A percentile compares a stretch with the other conserved stretches of the same genome.
Evolutionary conservation across 2,329 filamentous ascomycete species (phyloP).

Genomic region (Colletotrichum sp.): DNA sequence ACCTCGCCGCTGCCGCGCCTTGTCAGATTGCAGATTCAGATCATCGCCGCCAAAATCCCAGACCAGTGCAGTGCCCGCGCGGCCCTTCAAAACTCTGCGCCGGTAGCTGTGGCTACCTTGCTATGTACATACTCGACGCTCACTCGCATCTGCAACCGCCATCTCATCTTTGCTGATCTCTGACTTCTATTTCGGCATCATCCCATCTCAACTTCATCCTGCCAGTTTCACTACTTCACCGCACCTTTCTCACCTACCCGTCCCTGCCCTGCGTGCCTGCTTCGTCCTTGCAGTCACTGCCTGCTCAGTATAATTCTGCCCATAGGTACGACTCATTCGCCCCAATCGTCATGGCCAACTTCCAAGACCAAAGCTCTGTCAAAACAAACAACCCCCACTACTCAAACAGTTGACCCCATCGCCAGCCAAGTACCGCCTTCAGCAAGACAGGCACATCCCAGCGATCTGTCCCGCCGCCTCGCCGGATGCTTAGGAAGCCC

Average conservation of each 20-base stretch:
- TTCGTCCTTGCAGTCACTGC: background rate
- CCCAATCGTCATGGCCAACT: background rate
- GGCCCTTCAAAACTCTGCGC: background rate
- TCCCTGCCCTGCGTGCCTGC: background rate
- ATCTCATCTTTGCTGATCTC: background rate
- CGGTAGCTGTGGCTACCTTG: background rate
- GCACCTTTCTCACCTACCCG: background rate
- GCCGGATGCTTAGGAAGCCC: background rate
- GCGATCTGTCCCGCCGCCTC: background rate
- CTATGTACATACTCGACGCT: background rate
- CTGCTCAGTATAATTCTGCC: background rate
- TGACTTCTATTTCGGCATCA: background rate
- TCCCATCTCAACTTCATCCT: background rate
- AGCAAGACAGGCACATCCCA: background rate
- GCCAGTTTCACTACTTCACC: background rate
- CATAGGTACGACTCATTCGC: background rate
- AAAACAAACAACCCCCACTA: conserved; percentile 7
- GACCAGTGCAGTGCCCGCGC: background rate
- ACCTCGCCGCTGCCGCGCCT: background rate
- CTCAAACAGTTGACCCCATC: background rate
- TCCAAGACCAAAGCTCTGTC: background rate
- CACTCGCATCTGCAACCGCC: background rate
- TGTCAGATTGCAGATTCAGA: background rate
- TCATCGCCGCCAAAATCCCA: background rate
- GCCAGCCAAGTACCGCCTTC: background rate